Evolutionary conservation across 2,329 filamentous ascomycete genomes (phyloP), one percentile per base, ranked within the genome.

Genomic region (Sporothrix variecibatus): DNA sequence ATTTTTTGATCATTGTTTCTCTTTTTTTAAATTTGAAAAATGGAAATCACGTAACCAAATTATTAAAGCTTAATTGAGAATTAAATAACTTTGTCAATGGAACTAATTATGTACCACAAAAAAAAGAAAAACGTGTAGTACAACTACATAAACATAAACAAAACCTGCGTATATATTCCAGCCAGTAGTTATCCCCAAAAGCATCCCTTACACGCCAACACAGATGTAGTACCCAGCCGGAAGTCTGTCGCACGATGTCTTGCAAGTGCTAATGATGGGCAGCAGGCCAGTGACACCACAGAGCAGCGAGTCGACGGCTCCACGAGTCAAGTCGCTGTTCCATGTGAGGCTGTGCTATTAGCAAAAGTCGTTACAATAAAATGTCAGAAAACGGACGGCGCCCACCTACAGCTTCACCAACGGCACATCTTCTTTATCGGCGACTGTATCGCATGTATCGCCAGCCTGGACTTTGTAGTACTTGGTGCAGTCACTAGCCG

Each of bases 371-470:
- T 40, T 1, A 8, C 17, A 11, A 67, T 6, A 4, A 28, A 28
- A 28, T 2, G n/a, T 49, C 2, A 9, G 5, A 2, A 15, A 15
- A 17, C 15, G 51, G 28, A 43, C 3, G 51, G 1, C 28, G n/a
- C 38, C 38, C 17, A 71, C 70, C 12, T 51, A 72, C 70, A 72
- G 40, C 9, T 72, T 64, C 17, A 72, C n/a, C n/a, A 60, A 9
- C 15, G 64, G 5, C 4, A 69, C 31, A 17, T 51, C 26, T 11
- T 69, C 64, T 15, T 69, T 69, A 3, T 56, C 49, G 9, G 64
- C 51, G 17, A 73, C 53, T 26, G 64, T 15, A 11, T 68, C 62
- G 20, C 72, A 73, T 3, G 72, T 73, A 12, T 73, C 72, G 23
- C 64, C 72, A 9, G 40, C 17, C 15, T 28, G 49, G 17, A 73